Evolutionary conservation across 2,329 filamentous ascomycete species (phyloP), one percentile per base, ranked within the genome.

Genomic region (Colletotrichum sp.): DNA sequence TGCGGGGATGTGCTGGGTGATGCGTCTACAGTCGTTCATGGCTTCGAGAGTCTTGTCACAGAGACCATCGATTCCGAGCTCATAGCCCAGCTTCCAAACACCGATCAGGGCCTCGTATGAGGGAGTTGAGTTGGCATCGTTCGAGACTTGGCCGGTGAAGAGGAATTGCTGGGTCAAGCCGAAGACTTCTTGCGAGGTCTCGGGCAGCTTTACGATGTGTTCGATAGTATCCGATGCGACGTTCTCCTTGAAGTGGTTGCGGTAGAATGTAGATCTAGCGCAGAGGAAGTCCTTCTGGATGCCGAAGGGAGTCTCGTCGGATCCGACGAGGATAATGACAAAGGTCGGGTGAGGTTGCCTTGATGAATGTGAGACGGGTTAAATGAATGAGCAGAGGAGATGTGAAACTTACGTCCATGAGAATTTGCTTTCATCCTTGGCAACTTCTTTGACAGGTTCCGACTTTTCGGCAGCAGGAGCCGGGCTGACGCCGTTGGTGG

Each of bases 211-310:
- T 30, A 91, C 85, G 24, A 91, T 81, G 48, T 88, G 83, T 80
- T 92, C 90, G 10, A 92, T 80, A 12, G 84, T 82, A 26, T 87
- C 81, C 4, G 85, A 81, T 18, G 78, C 75, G 16, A 79, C 75
- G 36, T 81, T 80, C 39, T 43, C 82, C 80, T 43, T 81, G 61
- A 92, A 91, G 72, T 88, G 83, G 3, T 84, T 80, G 7, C 83
- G 83, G 78, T 90, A 92, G 79, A 86, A 87, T 3, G 83, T 79
- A 10, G 89, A 91, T 77, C 88, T 88, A 34, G 87, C 84, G 76
- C 89, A 90, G 28, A 92, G 83, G 71, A 92, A 91, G 80, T 92
- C 89, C 75, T 90, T 91, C 76, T 92, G 91, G 14, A 92, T 87
- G 13, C 88, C 90, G 78, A 92, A 92, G 1, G 90, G 90, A 16